Conservation (phyloP, 2,329 filamentous ascomycete genomes). For the Blumeriella jaapii region DNA sequence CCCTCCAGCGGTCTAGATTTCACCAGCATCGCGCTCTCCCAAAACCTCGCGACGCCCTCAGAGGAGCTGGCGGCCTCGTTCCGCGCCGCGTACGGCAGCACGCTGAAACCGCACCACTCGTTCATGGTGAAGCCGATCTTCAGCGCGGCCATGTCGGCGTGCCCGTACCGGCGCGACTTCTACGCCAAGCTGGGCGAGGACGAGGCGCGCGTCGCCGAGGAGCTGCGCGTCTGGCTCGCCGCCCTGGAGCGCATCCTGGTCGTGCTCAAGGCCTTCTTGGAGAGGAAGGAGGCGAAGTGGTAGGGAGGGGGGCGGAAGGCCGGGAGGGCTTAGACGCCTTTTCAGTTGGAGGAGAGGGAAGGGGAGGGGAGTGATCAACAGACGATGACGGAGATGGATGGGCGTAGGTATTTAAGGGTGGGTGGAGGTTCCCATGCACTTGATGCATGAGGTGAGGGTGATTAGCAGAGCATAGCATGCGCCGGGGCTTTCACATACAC, state of each 20-base stretch:
- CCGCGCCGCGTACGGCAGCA: slow-evolving; percentile 70
- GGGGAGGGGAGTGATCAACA: background rate
- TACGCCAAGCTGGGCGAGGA: slow-evolving; percentile 74
- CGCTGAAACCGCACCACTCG: slow-evolving; percentile 84
- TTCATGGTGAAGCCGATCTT: slow-evolving; percentile 89
- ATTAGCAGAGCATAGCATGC: too few species aligned
- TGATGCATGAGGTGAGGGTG: too few species aligned
- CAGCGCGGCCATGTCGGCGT: slow-evolving; percentile 83
- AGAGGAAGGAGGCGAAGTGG: slow-evolving; percentile 36
- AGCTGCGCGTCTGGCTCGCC: slow-evolving; percentile 61
- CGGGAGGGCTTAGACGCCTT: too few species aligned
- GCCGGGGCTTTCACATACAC: too few species aligned
- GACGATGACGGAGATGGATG: background rate
- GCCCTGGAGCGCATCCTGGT: slow-evolving; percentile 65
- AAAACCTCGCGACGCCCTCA: slow-evolving; percentile 55
- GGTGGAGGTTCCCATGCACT: too few species aligned
- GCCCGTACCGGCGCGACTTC: slow-evolving; percentile 88
- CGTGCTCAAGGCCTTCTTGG: slow-evolving; percentile 60
- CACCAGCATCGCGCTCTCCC: slow-evolving; percentile 70
- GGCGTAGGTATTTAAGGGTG: too few species aligned
- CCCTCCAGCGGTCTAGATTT: slow-evolving; percentile 74
- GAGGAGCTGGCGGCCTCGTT: slow-evolving; percentile 82
- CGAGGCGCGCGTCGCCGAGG: slow-evolving; percentile 46
- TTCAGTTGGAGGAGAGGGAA: background rate
- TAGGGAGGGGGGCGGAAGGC: slow-evolving; percentile 13